phyloP scores from a whole-genome alignment of 2,329 filamentous ascomycete genomes.

The Calonectria honghensis region DNA sequence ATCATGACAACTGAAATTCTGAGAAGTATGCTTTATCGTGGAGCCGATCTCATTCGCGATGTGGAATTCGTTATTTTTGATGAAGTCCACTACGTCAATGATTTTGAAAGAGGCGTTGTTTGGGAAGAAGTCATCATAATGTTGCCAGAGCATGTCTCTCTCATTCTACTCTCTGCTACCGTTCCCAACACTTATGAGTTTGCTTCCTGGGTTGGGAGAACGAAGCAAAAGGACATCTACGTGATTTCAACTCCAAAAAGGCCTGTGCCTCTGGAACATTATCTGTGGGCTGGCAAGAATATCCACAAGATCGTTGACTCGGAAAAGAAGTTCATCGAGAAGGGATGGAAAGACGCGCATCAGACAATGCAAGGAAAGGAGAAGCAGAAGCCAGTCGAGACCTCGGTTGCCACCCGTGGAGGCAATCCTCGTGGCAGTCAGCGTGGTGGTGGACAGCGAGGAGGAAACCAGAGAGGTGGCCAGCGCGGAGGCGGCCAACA shows the following conservation, averaged over 20 bases:
- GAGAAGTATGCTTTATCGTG: constrained; percentile 97
- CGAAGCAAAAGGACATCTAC: constrained; percentile 99
- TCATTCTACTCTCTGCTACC: constrained; percentile 95
- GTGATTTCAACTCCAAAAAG: constrained; percentile 98
- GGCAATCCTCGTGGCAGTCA: constrained; percentile 61
- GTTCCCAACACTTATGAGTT: constrained; percentile 99
- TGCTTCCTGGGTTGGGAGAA: constrained; percentile 97
- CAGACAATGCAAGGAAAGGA: constrained; percentile 87
- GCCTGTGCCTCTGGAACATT: constrained; percentile 96
- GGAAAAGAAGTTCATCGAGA: constrained; percentile 92
- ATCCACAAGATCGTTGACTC: constrained; percentile 96
- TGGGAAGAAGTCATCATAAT: constrained; percentile 99
- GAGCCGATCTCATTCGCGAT: constrained; percentile 95
- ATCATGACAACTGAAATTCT: constrained; percentile 99
- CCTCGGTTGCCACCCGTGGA: constrained; percentile 60
- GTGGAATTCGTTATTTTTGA: constrained; percentile 99
- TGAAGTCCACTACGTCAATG: constrained; percentile 99
- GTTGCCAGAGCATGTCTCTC: constrained; percentile 96
- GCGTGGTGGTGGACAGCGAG: constrained; percentile 59
- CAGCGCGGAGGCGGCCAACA: constrained; percentile 69
- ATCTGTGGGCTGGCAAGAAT: constrained; percentile 93
- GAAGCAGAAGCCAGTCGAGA: constrained; percentile 74
- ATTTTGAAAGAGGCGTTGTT: constrained; percentile 94
- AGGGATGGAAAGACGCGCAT: constrained; percentile 96
- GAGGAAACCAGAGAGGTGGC: constrained; percentile 67